Evolutionary conservation across 805 yeast genomes (phyloP), one percentile per base, ranked within the genome.

Genomic region (Candida succiphila): DNA sequence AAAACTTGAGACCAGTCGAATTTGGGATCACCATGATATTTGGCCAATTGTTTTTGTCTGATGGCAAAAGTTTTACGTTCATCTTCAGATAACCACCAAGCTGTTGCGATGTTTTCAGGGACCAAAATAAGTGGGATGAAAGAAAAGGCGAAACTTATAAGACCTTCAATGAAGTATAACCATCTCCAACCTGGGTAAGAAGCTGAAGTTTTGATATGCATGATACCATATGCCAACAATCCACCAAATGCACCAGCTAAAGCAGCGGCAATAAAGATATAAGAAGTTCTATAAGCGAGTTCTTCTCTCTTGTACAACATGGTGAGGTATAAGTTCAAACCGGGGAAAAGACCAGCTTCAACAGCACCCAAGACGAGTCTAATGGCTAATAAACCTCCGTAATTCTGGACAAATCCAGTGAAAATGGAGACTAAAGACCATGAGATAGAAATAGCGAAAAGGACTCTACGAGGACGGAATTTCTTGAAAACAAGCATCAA

Each of bases 231-330:
- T n/a, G 68, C 64, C 20, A 70, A 58, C 17, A 69, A 50, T n/a
- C 80, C 79, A 33, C 76, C 75, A 48, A 74, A 69, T 2, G 75
- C 73, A 28, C 73, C 67, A 7, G 77, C 66, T 26, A 73, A 46
- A 37, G 72, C 68, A 8, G 78, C 69, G 20, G 73, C 66, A 23
- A 68, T 58, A 45, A 71, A 71, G 29, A 73, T 61, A 35, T 63
- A 60, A 5, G 73, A 63, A 38, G 67, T 54, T 30, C 78, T 54
- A 18, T 60, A 52, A 1, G 72, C 72, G 37, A 67, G 60, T 42
- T 72, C 76, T 31, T 58, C 54, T 37, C 68, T 58, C 31, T 68
- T 61, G 41, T 69, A 71, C 7, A 22, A 14, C 7, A 15, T 30
- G 6, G 28, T 18, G 6, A 30, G 26, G 15, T 30, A 30, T 8